A percentile compares a stretch with the other conserved stretches of the same genome.
These are phyloP conservation scores for Calonectria montana DNA, from an alignment of 2,329 filamentous ascomycete species.

Conservation along the genomic window DNA sequence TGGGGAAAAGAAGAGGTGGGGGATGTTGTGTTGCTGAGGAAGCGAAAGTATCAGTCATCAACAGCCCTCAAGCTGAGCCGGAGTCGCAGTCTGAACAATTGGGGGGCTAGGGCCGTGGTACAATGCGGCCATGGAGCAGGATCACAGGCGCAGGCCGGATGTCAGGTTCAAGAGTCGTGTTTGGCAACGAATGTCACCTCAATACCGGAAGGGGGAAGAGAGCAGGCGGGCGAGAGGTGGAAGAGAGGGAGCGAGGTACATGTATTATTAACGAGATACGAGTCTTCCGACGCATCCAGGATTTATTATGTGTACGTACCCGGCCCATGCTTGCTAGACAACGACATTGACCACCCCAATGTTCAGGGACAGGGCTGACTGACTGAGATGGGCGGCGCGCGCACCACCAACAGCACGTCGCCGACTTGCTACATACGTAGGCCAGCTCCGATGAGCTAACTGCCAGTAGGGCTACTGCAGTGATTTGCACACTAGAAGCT, in stretches of 20 bases:
- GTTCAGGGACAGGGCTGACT: conserved; percentile 19
- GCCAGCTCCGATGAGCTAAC: conserved; percentile 3
- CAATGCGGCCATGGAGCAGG: neutral
- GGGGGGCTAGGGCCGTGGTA: conserved; percentile 9
- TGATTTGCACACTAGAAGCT: conserved; percentile 13
- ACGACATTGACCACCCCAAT: conserved; percentile 11
- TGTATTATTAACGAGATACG: conserved; percentile 22
- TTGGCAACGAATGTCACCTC: neutral
- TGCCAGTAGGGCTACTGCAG: neutral
- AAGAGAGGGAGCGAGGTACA: neutral
- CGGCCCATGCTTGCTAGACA: conserved; percentile 7
- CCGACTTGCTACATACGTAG: neutral
- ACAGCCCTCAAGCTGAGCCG: neutral
- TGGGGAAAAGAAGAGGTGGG: neutral
- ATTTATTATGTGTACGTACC: conserved; percentile 11
- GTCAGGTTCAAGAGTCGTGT: neutral
- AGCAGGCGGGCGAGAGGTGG: neutral
- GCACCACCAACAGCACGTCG: neutral
- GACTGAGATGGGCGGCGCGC: conserved; percentile 1
- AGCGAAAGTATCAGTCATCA: neutral
- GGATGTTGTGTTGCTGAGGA: conserved; percentile 11
- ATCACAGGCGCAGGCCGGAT: neutral
- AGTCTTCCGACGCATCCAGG: neutral
- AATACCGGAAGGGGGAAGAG: neutral
- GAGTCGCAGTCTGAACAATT: conserved; percentile 18